phyloP scores from a whole-genome alignment of 129 eudicot genomes.

The Flaveria ramosissima region DNA sequence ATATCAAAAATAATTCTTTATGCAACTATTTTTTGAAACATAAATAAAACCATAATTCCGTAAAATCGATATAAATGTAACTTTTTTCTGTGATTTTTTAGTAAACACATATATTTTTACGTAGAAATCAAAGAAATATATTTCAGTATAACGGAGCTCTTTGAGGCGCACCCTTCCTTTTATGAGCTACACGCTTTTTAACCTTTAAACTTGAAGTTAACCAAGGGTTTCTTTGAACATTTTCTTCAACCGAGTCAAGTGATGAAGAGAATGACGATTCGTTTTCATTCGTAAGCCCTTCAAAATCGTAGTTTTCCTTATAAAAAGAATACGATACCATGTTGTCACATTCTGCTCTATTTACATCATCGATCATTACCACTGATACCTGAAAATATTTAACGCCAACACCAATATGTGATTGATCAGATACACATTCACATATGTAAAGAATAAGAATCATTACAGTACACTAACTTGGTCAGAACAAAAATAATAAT shows the following conservation, averaged over 20 bases:
- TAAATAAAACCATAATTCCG: not conserved
- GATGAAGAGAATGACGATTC: constrained; percentile 41
- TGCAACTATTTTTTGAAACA: constrained; percentile 1
- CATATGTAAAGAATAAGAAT: too few species aligned
- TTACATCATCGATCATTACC: constrained; percentile 12
- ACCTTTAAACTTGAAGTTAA: constrained; percentile 40
- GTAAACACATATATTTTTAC: not conserved
- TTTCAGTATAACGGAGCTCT: constrained; percentile 53
- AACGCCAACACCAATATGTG: not conserved
- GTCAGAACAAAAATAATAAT: too few species aligned
- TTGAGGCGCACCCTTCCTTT: constrained; percentile 62
- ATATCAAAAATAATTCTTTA: constrained; percentile 14
- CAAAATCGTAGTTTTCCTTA: constrained; percentile 27
- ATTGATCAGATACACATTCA: too few species aligned
- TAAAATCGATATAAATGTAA: not conserved
- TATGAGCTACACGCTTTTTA: constrained; percentile 42
- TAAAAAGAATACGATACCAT: constrained; percentile 23
- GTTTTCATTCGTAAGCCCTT: constrained; percentile 19
- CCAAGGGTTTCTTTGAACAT: constrained; percentile 37
- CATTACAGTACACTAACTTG: too few species aligned
- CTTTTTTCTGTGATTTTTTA: not conserved
- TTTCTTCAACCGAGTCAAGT: constrained; percentile 45
- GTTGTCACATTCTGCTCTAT: constrained; percentile 24
- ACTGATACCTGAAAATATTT: constrained; percentile 36
- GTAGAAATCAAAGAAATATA: constrained; percentile 8